Conservation (phyloP, 176 grass and related monocot genomes). For the Carex cristatella region DNA sequence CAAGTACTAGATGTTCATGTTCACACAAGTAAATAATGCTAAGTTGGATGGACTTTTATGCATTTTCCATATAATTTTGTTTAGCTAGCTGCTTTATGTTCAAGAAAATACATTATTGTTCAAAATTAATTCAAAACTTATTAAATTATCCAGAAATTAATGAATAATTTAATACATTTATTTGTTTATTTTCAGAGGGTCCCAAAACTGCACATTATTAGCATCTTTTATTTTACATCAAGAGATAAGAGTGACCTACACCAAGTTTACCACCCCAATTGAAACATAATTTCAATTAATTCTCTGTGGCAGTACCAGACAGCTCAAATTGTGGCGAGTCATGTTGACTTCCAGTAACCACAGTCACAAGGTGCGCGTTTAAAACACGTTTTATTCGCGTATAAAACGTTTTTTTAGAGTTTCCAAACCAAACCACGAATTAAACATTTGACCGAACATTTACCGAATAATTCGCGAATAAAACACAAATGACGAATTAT, state of each 20-base stretch:
- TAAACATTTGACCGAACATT: too few relatives aligned
- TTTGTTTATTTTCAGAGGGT: neutral
- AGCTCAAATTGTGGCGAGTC: neutral
- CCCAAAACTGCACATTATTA: neutral
- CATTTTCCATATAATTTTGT: neutral
- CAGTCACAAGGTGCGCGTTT: too few relatives aligned
- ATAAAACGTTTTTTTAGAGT: too few relatives aligned
- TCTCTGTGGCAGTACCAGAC: neutral
- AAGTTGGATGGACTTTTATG: too few relatives aligned
- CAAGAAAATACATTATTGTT: neutral
- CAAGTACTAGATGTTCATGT: too few relatives aligned
- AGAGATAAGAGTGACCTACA: neutral
- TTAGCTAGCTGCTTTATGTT: neutral
- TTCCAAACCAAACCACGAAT: too few relatives aligned
- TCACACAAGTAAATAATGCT: too few relatives aligned
- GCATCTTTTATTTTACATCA: neutral
- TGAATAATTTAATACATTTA: neutral
- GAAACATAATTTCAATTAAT: neutral
- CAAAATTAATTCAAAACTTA: neutral
- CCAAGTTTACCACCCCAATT: neutral
- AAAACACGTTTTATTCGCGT: too few relatives aligned
- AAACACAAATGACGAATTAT: too few relatives aligned
- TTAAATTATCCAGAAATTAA: neutral
- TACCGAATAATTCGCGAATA: too few relatives aligned
- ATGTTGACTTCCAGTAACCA: neutral